These are phyloP conservation scores for Candida sanyaensis DNA, from an alignment of 1,139 yeast species.

Conservation along the genomic window DNA sequence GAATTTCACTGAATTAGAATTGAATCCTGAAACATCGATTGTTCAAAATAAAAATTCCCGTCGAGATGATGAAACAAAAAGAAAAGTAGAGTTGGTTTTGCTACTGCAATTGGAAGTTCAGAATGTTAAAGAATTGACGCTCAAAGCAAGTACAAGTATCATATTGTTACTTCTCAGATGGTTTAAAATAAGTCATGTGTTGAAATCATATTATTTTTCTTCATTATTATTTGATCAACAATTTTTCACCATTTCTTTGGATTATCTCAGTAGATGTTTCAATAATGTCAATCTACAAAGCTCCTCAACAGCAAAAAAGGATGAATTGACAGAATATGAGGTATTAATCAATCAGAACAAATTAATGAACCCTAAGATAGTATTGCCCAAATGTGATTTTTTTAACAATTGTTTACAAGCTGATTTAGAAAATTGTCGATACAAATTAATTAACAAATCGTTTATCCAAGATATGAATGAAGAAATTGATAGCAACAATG, in stretches of 20 bases:
- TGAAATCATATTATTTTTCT: conserved; percentile 76
- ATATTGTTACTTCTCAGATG: conserved; percentile 61
- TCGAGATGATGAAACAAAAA: conserved; percentile 16
- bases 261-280: conserved; percentile 42
- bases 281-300: conserved; percentile 38
- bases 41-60: conserved; percentile 16
- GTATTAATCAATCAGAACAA: conserved; percentile 37
- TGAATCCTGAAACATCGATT: conserved; percentile 37
- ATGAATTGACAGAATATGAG: conserved; percentile 39
- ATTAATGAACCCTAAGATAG: conserved; percentile 48
- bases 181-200: conserved; percentile 76
- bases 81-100: conserved; percentile 28
- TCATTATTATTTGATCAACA: conserved; percentile 76
- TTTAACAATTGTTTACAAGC: conserved; percentile 40
- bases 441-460: conserved; percentile 32
- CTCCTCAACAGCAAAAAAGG: conserved; percentile 13
- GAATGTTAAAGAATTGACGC: conserved; percentile 62
- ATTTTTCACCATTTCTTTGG: conserved; percentile 46
- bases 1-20: conserved; percentile 39
- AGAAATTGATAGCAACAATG: conserved; percentile 27
- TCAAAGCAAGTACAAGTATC: conserved; percentile 63
- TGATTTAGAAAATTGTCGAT: conserved; percentile 14
- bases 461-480: conserved; percentile 29
- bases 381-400: conserved; percentile 41
- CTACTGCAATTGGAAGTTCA: conserved; percentile 53